Conservation (phyloP, 2,329 filamentous ascomycete genomes). For the Beauveria brongniartii region DNA sequence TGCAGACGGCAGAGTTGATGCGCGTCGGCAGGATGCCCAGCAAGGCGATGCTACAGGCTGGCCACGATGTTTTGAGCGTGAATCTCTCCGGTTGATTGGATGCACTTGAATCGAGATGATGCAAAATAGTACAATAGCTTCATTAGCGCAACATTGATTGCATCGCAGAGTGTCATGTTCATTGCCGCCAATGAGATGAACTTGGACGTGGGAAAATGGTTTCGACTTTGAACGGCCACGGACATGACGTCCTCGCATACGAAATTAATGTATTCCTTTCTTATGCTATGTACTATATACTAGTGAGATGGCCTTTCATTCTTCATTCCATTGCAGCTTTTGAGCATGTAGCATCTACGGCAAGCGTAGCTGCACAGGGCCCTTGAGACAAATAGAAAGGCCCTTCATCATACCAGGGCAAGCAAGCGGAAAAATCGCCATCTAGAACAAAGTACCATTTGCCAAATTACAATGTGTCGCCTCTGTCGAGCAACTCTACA, state of each 20-base stretch:
- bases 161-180: too few relatives aligned
- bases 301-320: not conserved
- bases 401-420: too few relatives aligned
- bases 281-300: not conserved
- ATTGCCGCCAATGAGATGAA: too few relatives aligned
- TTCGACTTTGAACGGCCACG: not conserved
- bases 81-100: conserved; percentile 24
- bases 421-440: not conserved
- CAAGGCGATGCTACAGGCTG: conserved; percentile 67
- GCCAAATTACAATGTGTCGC: conserved; percentile 20
- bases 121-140: not conserved
- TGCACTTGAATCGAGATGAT: not conserved
- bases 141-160: not conserved
- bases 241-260: too few relatives aligned
- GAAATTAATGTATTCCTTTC: not conserved
- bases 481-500: conserved; percentile 30
- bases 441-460: not conserved
- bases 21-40: conserved; percentile 69
- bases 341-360: conserved; percentile 11
- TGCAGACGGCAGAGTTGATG: conserved; percentile 79
- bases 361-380: conserved; percentile 38
- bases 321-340: not conserved
- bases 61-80: conserved; percentile 42
- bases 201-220: not conserved
- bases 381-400: conserved; percentile 15